These are phyloP conservation scores for Phytophthora boehmeriae DNA, from an alignment of 352 stramenopile species.

Conservation along the genomic window DNA sequence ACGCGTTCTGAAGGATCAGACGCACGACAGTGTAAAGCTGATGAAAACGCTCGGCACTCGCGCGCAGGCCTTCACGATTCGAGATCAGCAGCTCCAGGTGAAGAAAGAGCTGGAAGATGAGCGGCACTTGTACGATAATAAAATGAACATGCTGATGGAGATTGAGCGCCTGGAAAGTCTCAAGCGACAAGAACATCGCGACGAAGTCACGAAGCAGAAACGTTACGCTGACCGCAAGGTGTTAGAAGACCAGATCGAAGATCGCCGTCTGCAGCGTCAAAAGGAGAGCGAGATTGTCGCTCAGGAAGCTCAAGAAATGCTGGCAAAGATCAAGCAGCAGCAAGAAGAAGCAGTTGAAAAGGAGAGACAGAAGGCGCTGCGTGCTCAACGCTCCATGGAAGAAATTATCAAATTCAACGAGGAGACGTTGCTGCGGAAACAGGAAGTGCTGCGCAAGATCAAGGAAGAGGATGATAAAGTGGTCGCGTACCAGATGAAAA, in stretches of 20 bases:
- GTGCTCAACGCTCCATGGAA: slow-evolving; percentile 62
- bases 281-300: slow-evolving; percentile 45
- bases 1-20: slow-evolving; percentile 68
- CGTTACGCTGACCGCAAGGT: slow-evolving; percentile 84
- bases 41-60: slow-evolving; percentile 92
- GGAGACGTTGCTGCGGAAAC: slow-evolving; percentile 46
- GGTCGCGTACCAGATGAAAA: slow-evolving; percentile 74
- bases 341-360: slow-evolving; percentile 76
- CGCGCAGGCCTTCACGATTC: slow-evolving; percentile 94
- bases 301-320: slow-evolving; percentile 91
- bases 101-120: slow-evolving; percentile 69
- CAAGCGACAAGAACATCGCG: slow-evolving; percentile 87
- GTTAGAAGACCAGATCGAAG: slow-evolving; percentile 88
- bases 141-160: slow-evolving; percentile 96
- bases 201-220: slow-evolving; percentile 90
- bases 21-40: slow-evolving; percentile 93
- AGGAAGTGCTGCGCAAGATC: slow-evolving; percentile 76
- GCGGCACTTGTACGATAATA: slow-evolving; percentile 91
- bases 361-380: slow-evolving; percentile 64
- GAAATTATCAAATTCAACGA: slow-evolving; percentile 82
- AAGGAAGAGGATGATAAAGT: slow-evolving; percentile 81
- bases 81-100: slow-evolving; percentile 90
- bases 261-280: slow-evolving; percentile 55
- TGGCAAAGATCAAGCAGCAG: slow-evolving; percentile 82
- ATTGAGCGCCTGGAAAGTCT: slow-evolving; percentile 93